Percentiles rank a stretch among this genome's conserved stretches.
These are phyloP conservation scores for Odonthalia washingtoniensis DNA, from an alignment of 31 red algal species.

Conservation along the genomic window DNA sequence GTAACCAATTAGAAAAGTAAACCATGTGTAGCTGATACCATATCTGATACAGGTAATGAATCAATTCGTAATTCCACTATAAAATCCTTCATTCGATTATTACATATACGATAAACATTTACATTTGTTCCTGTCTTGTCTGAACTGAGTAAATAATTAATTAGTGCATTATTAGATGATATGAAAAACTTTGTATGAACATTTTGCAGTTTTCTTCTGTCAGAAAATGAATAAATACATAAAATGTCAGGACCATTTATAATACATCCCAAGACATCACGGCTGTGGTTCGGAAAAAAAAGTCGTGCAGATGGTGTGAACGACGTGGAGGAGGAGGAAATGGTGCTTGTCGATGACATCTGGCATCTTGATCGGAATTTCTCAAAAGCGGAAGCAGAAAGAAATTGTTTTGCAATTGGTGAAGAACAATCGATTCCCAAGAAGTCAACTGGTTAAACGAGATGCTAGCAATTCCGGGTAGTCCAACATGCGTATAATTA, in stretches of 20 bases:
- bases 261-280: background rate
- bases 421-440: background rate
- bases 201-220: too few relatives aligned
- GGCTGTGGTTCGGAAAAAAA: background rate
- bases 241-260: background rate
- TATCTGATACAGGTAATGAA: conserved; percentile 94
- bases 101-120: too few relatives aligned
- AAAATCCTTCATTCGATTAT: background rate
- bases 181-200: too few relatives aligned
- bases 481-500: too few relatives aligned
- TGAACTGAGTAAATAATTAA: too few relatives aligned
- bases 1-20: too few relatives aligned
- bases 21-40: conserved; percentile 95
- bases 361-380: conserved; percentile 59
- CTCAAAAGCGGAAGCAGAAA: conserved; percentile 1
- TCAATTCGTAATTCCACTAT: background rate
- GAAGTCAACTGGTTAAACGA: background rate
- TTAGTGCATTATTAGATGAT: too few relatives aligned
- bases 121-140: too few relatives aligned
- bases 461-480: conserved; percentile 7
- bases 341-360: conserved; percentile 56
- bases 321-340: background rate
- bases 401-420: too few relatives aligned
- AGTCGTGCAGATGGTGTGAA: background rate
- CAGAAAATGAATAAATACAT: too few relatives aligned